Conservation (phyloP, 1,284 basidiomycete species). For the Fistulinella staudtii region DNA sequence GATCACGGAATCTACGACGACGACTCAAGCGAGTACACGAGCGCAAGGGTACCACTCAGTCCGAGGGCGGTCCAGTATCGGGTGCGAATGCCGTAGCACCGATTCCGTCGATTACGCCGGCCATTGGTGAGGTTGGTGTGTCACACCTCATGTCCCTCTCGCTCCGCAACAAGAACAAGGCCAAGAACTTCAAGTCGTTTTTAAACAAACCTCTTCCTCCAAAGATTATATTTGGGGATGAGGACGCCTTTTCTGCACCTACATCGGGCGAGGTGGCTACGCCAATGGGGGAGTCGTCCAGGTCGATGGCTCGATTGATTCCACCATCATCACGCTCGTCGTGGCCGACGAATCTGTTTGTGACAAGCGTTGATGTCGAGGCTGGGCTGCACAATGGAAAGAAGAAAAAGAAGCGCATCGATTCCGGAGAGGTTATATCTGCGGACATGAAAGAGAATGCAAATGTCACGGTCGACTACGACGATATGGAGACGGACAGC, state of each 20-base stretch:
- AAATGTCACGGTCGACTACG: conserved; percentile 7
- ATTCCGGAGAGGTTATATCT: conserved; percentile 2
- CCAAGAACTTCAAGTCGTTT: conserved; percentile 57
- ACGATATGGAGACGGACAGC: neutral
- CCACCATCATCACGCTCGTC: conserved; percentile 47
- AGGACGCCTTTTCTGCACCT: too few species aligned
- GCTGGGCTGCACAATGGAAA: conserved; percentile 11
- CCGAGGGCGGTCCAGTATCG: conserved; percentile 17
- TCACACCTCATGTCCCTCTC: conserved; percentile 35
- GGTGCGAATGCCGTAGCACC: conserved; percentile 34
- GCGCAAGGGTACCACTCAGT: conserved; percentile 14
- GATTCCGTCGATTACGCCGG: conserved; percentile 15
- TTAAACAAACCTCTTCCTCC: conserved; percentile 44
- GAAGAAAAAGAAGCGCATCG: conserved; percentile 13
- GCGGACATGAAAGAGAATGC: too few species aligned
- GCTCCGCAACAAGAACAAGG: conserved; percentile 71
- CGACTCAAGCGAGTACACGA: conserved; percentile 44
- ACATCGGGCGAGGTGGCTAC: conserved; percentile 22
- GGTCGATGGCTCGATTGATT: conserved; percentile 39
- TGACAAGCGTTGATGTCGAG: conserved; percentile 35
- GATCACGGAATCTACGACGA: conserved; percentile 62
- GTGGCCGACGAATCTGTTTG: conserved; percentile 31
- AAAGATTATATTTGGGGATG: conserved; percentile 55
- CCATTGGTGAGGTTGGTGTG: neutral
- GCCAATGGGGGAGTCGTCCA: neutral